Base-by-base conservation (phyloP, 768 basidiomycete species). In the Crepidotus variabilis region DNA sequence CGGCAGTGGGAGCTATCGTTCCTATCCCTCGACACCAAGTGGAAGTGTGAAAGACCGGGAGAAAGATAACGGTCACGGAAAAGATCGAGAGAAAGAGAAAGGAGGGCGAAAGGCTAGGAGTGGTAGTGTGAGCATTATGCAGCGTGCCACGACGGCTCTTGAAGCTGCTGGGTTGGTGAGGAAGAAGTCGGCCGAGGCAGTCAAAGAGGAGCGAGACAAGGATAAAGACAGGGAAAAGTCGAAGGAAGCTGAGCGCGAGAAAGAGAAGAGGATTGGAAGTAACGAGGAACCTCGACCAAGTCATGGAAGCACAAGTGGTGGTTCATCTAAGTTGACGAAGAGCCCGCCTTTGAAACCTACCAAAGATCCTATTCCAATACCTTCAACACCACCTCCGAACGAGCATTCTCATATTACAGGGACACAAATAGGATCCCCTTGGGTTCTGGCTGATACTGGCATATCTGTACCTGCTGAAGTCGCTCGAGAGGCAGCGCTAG, bases 41-140 rank as follows among this genome's bases (percentile, higher is more conserved):
- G 79, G 85, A 14, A 84, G 82, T 60, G 56, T 79, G 54, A 86
- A 78, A 63, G 83, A 83, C 52, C 80, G 78, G 63, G 83, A 83
- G 54, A 78, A 76, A 22, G 68, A 65, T 24, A 56, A 57, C 45
- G 72, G 76, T 32, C 68, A 28, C 8, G 28, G 4, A 8, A 28
- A 28, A 28, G 28, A 28, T 28, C 3, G 28, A 28, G 28, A 28
- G 28, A 28, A 28, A 28, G 28, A 28, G 28, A 28, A 28, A 8
- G 28, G 28, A 28, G 28, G 28, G 28, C 73, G 45, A 87, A 83
- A 59, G 77, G 78, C 18, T 78, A 86, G 49, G 94, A 95, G 68
- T 75, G 71, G 22, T 79, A 96, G 94, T 56, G 91, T 98, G 51
- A 94, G 88, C 64, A 97, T 98, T 69, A 91, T 98, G 82, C 95